phyloP scores from a whole-genome alignment of 1,284 basidiomycete genomes.

The Naganishia liquefaciens region DNA sequence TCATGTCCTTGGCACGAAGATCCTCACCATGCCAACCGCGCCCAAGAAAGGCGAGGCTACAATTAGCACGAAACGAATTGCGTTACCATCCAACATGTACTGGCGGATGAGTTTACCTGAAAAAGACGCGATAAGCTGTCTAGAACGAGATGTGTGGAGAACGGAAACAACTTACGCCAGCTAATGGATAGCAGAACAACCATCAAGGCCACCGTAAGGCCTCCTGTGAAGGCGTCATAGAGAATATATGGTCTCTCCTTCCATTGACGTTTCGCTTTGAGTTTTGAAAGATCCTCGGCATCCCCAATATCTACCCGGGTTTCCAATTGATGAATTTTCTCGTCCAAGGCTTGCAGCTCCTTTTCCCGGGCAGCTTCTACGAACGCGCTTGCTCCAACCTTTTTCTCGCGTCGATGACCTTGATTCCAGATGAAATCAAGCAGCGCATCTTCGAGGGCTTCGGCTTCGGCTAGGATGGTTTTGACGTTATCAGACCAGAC shows the following conservation, averaged over 20 bases:
- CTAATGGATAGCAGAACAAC: conserved; percentile 38
- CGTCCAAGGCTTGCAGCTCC: background rate
- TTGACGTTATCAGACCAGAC: conserved; percentile 76
- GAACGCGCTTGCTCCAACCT: conserved; percentile 21
- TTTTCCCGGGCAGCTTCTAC: background rate
- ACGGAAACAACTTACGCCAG: conserved; percentile 39
- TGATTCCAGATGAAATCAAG: conserved; percentile 52
- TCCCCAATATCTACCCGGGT: conserved; percentile 25
- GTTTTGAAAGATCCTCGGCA: conserved; percentile 12
- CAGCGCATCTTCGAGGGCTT: conserved; percentile 68
- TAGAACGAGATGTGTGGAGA: background rate
- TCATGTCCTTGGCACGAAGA: background rate
- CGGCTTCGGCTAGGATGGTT: conserved; percentile 61
- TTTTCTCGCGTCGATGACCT: background rate
- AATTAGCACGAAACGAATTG: conserved; percentile 56
- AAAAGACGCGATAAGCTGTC: too few relatives aligned
- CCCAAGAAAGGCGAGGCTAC: conserved; percentile 56
- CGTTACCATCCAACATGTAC: conserved; percentile 57
- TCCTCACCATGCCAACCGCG: conserved; percentile 54
- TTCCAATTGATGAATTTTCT: too few relatives aligned
- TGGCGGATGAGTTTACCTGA: conserved; percentile 57
- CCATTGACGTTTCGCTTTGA: conserved; percentile 33
- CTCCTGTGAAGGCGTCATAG: conserved; percentile 59
- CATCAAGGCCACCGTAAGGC: conserved; percentile 52
- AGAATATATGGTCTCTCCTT: conserved; percentile 53